A percentile compares a stretch with the other conserved stretches of the same genome.
Conservation (phyloP, 2,329 filamentous ascomycete species). For the Colletotrichum scovillei region DNA sequence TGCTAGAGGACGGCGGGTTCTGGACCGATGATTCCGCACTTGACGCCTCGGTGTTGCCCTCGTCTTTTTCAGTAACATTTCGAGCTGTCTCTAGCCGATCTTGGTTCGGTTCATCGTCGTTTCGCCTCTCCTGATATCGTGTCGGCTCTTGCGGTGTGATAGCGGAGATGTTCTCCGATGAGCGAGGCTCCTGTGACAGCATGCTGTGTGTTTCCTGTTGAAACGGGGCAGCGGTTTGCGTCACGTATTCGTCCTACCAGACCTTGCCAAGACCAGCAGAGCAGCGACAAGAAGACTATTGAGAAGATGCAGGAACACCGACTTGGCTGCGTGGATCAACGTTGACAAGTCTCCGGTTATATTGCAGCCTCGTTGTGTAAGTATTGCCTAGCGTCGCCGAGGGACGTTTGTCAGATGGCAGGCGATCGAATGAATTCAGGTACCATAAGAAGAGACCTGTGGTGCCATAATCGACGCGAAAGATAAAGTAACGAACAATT, state of each 20-base stretch:
- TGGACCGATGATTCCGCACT: slow-evolving; percentile 16
- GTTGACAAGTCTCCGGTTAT: neutral
- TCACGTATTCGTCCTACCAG: too few relatives aligned
- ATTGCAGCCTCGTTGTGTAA: neutral
- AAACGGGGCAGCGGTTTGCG: neutral
- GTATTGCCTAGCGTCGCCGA: neutral
- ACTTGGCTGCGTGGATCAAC: neutral
- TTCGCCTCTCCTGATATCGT: neutral
- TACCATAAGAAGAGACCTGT: neutral
- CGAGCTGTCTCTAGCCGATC: neutral
- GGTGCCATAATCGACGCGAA: neutral
- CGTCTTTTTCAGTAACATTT: neutral
- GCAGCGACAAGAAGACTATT: neutral
- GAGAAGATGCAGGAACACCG: neutral
- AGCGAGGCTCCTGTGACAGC: slow-evolving; percentile 1
- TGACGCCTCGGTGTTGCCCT: neutral
- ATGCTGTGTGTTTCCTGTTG: neutral
- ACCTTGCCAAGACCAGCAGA: neutral
- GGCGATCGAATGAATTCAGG: neutral
- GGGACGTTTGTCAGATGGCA: neutral
- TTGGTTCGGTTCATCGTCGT: neutral
- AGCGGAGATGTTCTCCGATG: neutral
- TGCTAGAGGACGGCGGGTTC: neutral
- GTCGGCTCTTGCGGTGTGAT: neutral
- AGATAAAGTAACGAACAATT: neutral